phyloP scores from a whole-genome alignment of 2,329 filamentous ascomycete species.

The Aspergillus sp. region DNA sequence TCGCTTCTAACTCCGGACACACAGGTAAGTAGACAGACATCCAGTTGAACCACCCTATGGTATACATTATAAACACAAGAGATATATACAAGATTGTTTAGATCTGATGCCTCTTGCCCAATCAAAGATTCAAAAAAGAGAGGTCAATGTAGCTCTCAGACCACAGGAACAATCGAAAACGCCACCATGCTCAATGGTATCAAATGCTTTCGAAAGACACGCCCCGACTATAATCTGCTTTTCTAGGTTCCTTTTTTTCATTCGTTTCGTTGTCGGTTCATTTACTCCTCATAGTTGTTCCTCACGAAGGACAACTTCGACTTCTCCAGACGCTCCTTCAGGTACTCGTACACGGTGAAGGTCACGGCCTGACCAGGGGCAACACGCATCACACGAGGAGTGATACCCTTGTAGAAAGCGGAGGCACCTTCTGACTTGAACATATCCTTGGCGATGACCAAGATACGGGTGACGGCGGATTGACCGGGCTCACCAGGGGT shows the following conservation, averaged over 20 bases:
- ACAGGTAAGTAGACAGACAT: background rate
- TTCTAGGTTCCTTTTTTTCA: background rate
- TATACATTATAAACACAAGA: constrained; percentile 3
- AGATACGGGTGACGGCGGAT: constrained; percentile 70
- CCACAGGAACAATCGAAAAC: constrained; percentile 15
- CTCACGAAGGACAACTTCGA: constrained; percentile 52
- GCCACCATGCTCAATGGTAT: constrained; percentile 22
- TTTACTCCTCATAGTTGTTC: constrained; percentile 58
- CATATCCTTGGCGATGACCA: constrained; percentile 70
- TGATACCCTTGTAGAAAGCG: constrained; percentile 99
- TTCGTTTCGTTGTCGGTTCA: background rate
- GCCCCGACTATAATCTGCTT: background rate
- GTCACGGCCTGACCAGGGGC: constrained; percentile 85
- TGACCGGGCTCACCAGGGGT: constrained; percentile 74
- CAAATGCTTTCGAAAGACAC: constrained; percentile 15
- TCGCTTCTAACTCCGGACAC: too few species aligned
- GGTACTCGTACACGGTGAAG: constrained; percentile 67
- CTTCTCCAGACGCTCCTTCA: constrained; percentile 64
- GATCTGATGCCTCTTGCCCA: constrained; percentile 5
- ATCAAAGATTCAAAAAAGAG: constrained; percentile 5
- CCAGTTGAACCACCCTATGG: background rate
- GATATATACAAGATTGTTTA: constrained; percentile 14
- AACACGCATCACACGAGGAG: constrained; percentile 92
- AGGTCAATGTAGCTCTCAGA: constrained; percentile 9
- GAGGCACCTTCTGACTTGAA: constrained; percentile 88